Evolutionary conservation across 352 stramenopile species (phyloP), one percentile per base, ranked within the genome.

Genomic region (Phytophthora constricta): DNA sequence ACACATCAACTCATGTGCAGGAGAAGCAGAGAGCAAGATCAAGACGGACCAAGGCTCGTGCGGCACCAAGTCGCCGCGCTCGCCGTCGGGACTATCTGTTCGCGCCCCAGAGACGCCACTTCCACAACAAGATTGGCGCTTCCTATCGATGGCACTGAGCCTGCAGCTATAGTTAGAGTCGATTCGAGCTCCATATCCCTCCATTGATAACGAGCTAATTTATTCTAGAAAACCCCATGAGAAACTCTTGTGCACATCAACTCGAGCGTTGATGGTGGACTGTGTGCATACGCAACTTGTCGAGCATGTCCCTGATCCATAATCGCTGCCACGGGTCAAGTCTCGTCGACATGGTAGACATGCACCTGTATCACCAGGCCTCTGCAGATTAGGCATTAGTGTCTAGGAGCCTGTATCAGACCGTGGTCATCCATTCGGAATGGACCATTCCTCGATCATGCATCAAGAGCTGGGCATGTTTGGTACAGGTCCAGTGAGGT

Each of bases 401-500:
- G n/a, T n/a, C n/a, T n/a, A n/a, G n/a, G n/a, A n/a, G n/a, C n/a
- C n/a, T n/a, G n/a, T n/a, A n/a, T n/a, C n/a, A n/a, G n/a, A n/a
- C n/a, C n/a, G n/a, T n/a, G n/a, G n/a, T n/a, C n/a, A n/a, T n/a
- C n/a, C 31, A 37, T 37, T 37, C 31, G 31, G 31, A n/a, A n/a
- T n/a, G n/a, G n/a, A n/a, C n/a, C 22, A 68, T 39, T 42, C 28
- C 5, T 46, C 43, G 28, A 45, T 51, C 34, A 61, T 39, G 45
- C n/a, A 9, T 26, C 43, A 1, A 46, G 47, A 45, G 31, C 14
- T 54, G 25, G 22, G 3, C 65, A 62, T 22, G 50, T 57, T 41
- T 70, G 66, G 47, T 71, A 84, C 20, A 76, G 59, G 34, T 92
- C 77, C 13, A 95, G 66, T 4, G 72, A 74, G 2, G 64, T 89